A percentile compares a stretch with the other conserved stretches of the same genome.
These are phyloP conservation scores for Scheffersomyces illinoinensis DNA, from an alignment of 1,139 yeast genomes.

Conservation along the genomic window DNA sequence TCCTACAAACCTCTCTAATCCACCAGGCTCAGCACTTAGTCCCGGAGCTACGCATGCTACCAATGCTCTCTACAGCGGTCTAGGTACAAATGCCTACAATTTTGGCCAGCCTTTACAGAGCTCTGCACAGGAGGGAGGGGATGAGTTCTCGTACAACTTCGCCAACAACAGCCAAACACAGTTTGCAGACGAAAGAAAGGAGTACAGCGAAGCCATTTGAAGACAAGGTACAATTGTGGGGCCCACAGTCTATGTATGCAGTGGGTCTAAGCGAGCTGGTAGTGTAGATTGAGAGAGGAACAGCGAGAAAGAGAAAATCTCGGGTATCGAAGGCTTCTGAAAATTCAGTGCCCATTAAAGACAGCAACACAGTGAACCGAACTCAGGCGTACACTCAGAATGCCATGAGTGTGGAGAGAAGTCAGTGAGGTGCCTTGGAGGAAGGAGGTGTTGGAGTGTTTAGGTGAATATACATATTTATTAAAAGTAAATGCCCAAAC, in stretches of 20 bases:
- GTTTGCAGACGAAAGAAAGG: neutral
- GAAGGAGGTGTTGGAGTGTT: too few relatives aligned
- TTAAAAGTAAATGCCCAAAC: neutral
- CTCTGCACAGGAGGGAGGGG: neutral
- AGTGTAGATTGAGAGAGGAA: neutral
- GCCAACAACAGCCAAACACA: neutral
- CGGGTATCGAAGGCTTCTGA: neutral
- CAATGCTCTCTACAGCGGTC: neutral
- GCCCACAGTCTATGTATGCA: neutral
- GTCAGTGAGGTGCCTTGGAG: too few relatives aligned
- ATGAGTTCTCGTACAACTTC: neutral
- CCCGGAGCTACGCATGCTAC: neutral
- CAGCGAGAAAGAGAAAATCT: neutral
- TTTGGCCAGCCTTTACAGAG: neutral
- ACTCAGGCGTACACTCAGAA: neutral
- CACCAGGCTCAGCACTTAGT: neutral
- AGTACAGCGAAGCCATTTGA: neutral
- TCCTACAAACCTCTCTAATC: neutral
- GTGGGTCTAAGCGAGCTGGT: neutral
- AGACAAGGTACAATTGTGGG: neutral
- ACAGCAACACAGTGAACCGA: neutral
- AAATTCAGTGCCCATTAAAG: neutral
- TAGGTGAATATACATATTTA: neutral
- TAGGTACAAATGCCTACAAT: neutral
- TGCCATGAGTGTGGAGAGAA: neutral